Evolutionary conservation across 2,329 filamentous ascomycete species (phyloP).

Genomic region (Chrysoporthe austroafricana): DNA sequence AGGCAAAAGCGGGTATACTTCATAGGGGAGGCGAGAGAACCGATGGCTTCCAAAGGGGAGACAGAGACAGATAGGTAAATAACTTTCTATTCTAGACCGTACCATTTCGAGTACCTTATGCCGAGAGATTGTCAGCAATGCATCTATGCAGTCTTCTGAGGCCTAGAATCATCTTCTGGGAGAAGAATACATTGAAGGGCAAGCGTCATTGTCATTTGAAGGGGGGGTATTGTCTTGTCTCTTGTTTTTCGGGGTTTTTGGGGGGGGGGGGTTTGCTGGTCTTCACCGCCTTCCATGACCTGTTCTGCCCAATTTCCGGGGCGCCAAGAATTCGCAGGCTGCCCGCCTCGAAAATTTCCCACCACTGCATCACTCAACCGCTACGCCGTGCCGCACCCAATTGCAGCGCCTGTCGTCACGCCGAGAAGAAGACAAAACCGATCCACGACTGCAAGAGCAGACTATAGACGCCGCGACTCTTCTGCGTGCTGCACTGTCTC

Average conservation of each 20-base stretch:
- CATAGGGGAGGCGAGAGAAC: background rate
- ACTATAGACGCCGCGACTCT: background rate
- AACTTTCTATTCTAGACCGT: background rate
- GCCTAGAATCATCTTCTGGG: too few relatives aligned
- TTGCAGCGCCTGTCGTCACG: conserved; percentile 32
- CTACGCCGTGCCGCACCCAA: conserved; percentile 5
- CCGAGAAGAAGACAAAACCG: background rate
- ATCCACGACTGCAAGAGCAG: background rate
- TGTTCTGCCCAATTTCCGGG: conserved; percentile 5
- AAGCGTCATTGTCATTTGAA: too few relatives aligned
- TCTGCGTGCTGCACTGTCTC: background rate
- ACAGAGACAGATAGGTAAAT: background rate
- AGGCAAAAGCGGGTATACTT: background rate
- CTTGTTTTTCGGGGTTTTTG: too few relatives aligned
- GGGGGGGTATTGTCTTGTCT: too few relatives aligned
- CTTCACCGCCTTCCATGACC: background rate
- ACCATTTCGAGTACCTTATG: background rate
- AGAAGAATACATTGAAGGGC: too few relatives aligned
- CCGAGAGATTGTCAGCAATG: background rate
- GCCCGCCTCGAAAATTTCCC: conserved; percentile 27
- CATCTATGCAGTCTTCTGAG: too few relatives aligned
- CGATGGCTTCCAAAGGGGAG: background rate
- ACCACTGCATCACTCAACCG: conserved; percentile 16
- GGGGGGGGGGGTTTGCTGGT: background rate
- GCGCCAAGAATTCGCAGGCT: conserved; percentile 9